Conservation (phyloP, 257 asterid species). For the Fraxinus quadrangulata region DNA sequence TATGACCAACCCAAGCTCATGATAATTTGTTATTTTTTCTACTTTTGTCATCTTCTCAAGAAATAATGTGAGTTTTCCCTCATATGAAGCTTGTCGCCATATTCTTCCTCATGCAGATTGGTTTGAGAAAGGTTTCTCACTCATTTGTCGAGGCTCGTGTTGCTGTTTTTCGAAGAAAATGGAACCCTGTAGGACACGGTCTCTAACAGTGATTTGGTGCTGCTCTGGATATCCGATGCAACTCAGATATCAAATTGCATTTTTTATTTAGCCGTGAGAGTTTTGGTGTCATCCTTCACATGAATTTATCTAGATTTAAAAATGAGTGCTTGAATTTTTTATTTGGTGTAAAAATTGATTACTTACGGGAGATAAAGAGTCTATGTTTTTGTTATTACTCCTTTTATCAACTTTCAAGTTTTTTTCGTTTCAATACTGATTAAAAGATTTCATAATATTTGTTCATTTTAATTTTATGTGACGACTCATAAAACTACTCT, state of each 20-base stretch:
- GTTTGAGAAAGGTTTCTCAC: conserved; percentile 87
- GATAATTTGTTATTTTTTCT: conserved; percentile 28
- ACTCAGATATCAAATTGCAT: conserved; percentile 67
- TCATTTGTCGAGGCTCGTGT: conserved; percentile 87
- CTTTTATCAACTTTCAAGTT: not conserved
- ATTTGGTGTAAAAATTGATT: conserved; percentile 4
- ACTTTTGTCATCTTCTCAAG: not conserved
- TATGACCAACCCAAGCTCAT: conserved; percentile 99
- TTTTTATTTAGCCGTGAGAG: not conserved
- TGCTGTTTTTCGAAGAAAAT: conserved; percentile 76
- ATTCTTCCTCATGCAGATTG: conserved; percentile 56
- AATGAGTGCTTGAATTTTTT: conserved; percentile 6
- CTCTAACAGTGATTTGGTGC: conserved; percentile 82
- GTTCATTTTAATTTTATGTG: not conserved
- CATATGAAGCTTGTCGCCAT: conserved; percentile 2
- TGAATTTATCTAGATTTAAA: no score
- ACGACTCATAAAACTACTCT: not conserved
- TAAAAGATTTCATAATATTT: not conserved
- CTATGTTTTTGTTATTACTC: not conserved
- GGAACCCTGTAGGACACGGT: conserved; percentile 81
- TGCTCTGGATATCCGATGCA: conserved; percentile 83
- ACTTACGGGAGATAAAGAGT: not conserved
- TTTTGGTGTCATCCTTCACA: not conserved
- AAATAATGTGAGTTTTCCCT: not conserved
- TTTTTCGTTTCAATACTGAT: not conserved